phyloP scores from a whole-genome alignment of 768 basidiomycete species.

The Pisolithus tinctorius region DNA sequence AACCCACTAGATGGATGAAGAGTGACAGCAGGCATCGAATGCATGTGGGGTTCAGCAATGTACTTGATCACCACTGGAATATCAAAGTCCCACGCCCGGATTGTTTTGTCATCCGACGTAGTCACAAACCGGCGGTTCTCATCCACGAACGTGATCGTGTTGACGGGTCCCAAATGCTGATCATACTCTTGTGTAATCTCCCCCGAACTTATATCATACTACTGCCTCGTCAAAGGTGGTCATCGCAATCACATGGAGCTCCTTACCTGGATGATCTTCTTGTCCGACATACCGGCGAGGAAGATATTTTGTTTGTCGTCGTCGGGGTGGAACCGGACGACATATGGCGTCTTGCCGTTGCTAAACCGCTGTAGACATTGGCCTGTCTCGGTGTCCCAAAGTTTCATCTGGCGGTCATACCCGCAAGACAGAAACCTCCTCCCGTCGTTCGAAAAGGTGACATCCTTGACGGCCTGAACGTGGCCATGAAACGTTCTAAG shows the following conservation, averaged over 20 bases:
- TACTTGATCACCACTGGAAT: slow-evolving; percentile 99
- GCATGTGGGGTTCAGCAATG: slow-evolving; percentile 99
- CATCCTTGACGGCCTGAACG: slow-evolving; percentile 92
- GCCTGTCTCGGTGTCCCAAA: slow-evolving; percentile 99
- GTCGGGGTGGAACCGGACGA: slow-evolving; percentile 93
- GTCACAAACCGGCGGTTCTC: slow-evolving; percentile 97
- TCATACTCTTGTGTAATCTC: slow-evolving; percentile 99
- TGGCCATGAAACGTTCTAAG: slow-evolving; percentile 97
- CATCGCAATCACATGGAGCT: background rate
- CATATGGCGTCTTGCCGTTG: slow-evolving; percentile 97
- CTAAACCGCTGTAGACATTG: slow-evolving; percentile 95
- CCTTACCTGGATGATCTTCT: slow-evolving; percentile 94
- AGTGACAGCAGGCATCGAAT: slow-evolving; percentile 98
- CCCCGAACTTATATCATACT: slow-evolving; percentile 94
- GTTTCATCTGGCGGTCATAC: slow-evolving; percentile 96
- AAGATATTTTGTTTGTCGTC: slow-evolving; percentile 94
- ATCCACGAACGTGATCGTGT: slow-evolving; percentile 98
- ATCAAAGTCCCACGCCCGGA: slow-evolving; percentile 98
- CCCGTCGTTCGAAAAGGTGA: slow-evolving; percentile 93
- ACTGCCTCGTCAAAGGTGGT: slow-evolving; percentile 1
- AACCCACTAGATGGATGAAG: slow-evolving; percentile 88
- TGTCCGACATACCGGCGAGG: slow-evolving; percentile 97
- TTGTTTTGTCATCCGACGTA: slow-evolving; percentile 98
- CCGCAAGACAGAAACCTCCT: slow-evolving; percentile 83
- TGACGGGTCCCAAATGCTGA: slow-evolving; percentile 96